Evolutionary conservation across 441 rosid species (phyloP).

Genomic region (Viola pubescens): DNA sequence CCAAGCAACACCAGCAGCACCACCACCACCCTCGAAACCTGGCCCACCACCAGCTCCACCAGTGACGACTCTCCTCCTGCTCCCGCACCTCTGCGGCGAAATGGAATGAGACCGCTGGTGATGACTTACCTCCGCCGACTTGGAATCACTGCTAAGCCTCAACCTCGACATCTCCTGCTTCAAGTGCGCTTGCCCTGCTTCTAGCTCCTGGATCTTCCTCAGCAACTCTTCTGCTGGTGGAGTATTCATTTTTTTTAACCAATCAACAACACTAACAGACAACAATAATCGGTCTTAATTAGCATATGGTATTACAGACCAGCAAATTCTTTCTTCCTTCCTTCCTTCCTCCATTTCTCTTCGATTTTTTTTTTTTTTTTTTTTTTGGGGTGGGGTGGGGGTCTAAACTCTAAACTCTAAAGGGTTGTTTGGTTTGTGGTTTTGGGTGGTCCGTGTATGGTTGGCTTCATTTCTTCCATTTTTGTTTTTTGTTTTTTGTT

Average conservation of each 20-base stretch:
- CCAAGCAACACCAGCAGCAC: slow-evolving; percentile 31
- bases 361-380: slow-evolving; percentile 1
- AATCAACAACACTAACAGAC: background rate
- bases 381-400: background rate
- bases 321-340: background rate
- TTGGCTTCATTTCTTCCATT: background rate
- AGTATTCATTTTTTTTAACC: slow-evolving; percentile 24
- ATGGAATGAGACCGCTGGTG: slow-evolving; percentile 68
- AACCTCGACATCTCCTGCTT: slow-evolving; percentile 75
- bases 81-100: slow-evolving; percentile 55
- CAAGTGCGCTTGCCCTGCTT: slow-evolving; percentile 79
- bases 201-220: slow-evolving; percentile 78
- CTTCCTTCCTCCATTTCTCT: slow-evolving; percentile 1
- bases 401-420: background rate
- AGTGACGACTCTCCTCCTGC: slow-evolving; percentile 25
- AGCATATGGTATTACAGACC: background rate
- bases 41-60: slow-evolving; percentile 12
- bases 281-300: background rate
- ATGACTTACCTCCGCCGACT: slow-evolving; percentile 17
- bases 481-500: background rate
- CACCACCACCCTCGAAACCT: slow-evolving; percentile 10
- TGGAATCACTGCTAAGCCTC: slow-evolving; percentile 31
- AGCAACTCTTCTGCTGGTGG: slow-evolving; percentile 70
- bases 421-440: background rate
- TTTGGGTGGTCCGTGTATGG: background rate